Base-by-base conservation (phyloP, 2,329 filamentous ascomycete species). In the Sporothrix brunneoviolacea region DNA sequence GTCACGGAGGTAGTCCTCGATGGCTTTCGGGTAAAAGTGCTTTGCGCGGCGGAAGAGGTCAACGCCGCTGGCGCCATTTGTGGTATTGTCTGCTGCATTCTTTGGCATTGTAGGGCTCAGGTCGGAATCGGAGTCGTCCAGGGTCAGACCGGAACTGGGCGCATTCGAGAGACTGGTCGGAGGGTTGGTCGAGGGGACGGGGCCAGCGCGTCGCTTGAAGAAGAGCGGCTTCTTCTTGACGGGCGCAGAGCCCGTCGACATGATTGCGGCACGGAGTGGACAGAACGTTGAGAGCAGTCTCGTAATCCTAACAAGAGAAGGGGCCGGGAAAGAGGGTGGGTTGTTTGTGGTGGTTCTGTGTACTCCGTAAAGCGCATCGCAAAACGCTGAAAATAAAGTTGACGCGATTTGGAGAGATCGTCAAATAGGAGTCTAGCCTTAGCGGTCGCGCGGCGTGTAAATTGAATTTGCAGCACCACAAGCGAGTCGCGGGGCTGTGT, bases 21-120 rank as follows among this genome's bases (percentile, higher is more conserved):
- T 1, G 12, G 50, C 46, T 6, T 38, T 43, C 6, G 70, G 67
- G 45, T 73, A 75, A 60, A 77, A 76, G 51, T 73, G 68, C 54
- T 71, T 73, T 12, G 73, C 68, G 5, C 74, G 72, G 37, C 70
- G 68, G 55, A 81, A 81, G 6, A 80, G 64, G 2, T 65, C 66
- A 10, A 80, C 65, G 3, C 70, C 67, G 24, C 37, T 41, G 27
- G 60, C 57, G 8, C 41, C 45, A 2, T 46, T 15, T 6, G 38
- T n/a, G 10, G 28, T 10, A 6, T 19, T 7, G 4, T 7, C 12
- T 35, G 27, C 28, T 15, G 43, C n/a, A n/a, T n/a, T n/a, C n/a
- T n/a, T n/a, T 6, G 28, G 16, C 7, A 13, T 21, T 10, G 28
- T n/a, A 21, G 24, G 24, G 24, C 24, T 28, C 18, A 36, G 18